Conservation (phyloP, 2,329 filamentous ascomycete genomes). For the Alternaria incomplexa region DNA sequence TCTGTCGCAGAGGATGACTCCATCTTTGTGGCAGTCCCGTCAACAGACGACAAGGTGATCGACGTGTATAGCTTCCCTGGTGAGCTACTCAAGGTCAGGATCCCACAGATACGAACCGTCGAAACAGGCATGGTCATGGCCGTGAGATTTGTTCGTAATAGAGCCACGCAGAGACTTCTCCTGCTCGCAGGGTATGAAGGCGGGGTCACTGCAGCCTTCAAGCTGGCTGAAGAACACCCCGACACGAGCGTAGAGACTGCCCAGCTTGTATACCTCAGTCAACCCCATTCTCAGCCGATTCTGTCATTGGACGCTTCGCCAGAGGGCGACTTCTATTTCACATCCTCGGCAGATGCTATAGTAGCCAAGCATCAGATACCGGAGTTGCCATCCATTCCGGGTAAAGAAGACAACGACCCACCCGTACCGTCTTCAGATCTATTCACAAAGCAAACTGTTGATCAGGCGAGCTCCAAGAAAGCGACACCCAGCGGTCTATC, state of each 20-base stretch:
- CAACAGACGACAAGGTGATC: conserved; percentile 61
- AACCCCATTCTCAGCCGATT: conserved; percentile 79
- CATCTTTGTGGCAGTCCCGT: conserved; percentile 77
- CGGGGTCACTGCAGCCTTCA: conserved; percentile 73
- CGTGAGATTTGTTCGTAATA: conserved; percentile 54
- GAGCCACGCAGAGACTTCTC: conserved; percentile 54
- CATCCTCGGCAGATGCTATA: conserved; percentile 81
- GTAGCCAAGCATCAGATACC: conserved; percentile 78
- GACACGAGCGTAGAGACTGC: conserved; percentile 35
- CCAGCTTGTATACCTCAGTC: conserved; percentile 66
- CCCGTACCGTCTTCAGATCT: conserved; percentile 6
- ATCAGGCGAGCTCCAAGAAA: neutral
- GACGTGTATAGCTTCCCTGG: conserved; percentile 85
- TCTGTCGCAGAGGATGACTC: conserved; percentile 20
- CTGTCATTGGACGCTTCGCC: conserved; percentile 64
- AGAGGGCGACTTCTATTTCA: conserved; percentile 67
- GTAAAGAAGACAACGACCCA: neutral
- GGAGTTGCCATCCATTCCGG: conserved; percentile 8
- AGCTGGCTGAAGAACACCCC: conserved; percentile 51
- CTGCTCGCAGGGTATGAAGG: conserved; percentile 85
- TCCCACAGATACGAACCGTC: conserved; percentile 53
- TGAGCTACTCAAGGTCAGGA: conserved; percentile 69
- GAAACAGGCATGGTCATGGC: conserved; percentile 86
- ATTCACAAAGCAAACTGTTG: conserved; percentile 25
- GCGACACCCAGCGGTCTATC: conserved; percentile 26